Evolutionary conservation across 768 basidiomycete genomes (phyloP), one percentile per base, ranked within the genome.

Genomic region (Fomitopsis serialis): DNA sequence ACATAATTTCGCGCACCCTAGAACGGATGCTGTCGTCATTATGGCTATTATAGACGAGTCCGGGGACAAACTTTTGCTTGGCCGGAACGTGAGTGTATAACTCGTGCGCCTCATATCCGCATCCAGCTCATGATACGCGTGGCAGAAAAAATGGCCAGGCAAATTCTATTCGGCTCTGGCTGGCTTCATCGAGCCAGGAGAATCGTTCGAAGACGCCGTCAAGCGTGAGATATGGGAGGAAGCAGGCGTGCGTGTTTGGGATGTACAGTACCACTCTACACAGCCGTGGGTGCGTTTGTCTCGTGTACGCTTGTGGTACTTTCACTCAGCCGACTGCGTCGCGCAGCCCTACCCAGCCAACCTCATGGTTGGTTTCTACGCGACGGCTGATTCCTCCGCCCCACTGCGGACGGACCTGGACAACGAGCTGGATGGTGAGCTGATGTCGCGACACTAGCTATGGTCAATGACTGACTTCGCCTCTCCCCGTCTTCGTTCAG

Each of bases 221-320:
- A 75, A 80, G 50, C 79, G 96, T 40, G 97, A 98, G 69, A 86
- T 96, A 67, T 92, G 92, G 85, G 96, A 99, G 68, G 96, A 98
- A 68, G 90, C 92, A 2, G 96, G 96, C 4, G 79, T 98, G n/a
- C 80, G 77, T 45, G 90, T 92, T 23, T 87, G 86, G 74, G 78
- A 92, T 58, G 79, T 94, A 22, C 77, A 76, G 58, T 98, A 96
- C 65, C 91, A 94, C 67, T 90, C 89, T 52, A 81, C 77, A 35
- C 90, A 92, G 61, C 92, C 92, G 50, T 94, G 91, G 91, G 91
- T 88, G 60, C 56, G 78, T 57, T 29, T 22, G 8, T 47, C 25
- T 29, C 32, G 46, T 48, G 25, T 12, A 24, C 32, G 11, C 22
- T 11, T 42, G 42, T 34, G 7, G 17, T 29, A 29, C 6, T 32